Base-by-base conservation (phyloP, 2,329 filamentous ascomycete species). In the Paramyrothecium roridum region DNA sequence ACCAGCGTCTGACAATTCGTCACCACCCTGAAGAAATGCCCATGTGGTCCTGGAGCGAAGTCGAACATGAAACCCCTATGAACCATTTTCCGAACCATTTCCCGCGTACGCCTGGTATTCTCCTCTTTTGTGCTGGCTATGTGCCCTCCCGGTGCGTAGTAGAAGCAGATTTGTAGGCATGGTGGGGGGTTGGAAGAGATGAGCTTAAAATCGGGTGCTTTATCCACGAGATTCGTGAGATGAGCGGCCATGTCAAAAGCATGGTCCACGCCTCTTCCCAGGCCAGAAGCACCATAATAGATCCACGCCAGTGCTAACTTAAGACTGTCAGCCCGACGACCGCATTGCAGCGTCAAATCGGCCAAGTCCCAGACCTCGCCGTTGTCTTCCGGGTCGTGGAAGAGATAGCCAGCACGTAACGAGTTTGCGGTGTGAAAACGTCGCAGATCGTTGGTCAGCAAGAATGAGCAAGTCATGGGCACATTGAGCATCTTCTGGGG, bases 401-500 rank as follows among this genome's bases (percentile, higher is more conserved):
- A 93, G 19, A 93, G 77, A 66, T 98, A 98, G 4, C 89, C 91
- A 0, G 93, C 95, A 0, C 87, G 87, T 2, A 96, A 81, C 3
- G 90, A 96, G 73, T 96, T 96, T 12, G 92, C 92, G 48, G 75
- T 77, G 70, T 95, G 88, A 70, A 98, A 96, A 22, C 87, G 76
- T 54, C 80, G 78, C 67, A 96, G 73, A 68, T 98, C 93, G 2
- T 83, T 81, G 0, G 85, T 87, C 13, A 99, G 81, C 3, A 99
- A 81, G 76, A 96, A 97, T 0, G 89, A 93, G 75, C 93, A 98
- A 0, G 93, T 96, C 47, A 96, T 77, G 0, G 95, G 93, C 3
- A 91, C 90, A 56, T 91, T 91, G 68, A 98, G 83, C 95, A 98
- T 98, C 76, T 98, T 98, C 76, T 99, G 95, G 56, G 95, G 93